Evolutionary conservation across 805 yeast species (phyloP).

Genomic region (Myxozyma mucilagina): DNA sequence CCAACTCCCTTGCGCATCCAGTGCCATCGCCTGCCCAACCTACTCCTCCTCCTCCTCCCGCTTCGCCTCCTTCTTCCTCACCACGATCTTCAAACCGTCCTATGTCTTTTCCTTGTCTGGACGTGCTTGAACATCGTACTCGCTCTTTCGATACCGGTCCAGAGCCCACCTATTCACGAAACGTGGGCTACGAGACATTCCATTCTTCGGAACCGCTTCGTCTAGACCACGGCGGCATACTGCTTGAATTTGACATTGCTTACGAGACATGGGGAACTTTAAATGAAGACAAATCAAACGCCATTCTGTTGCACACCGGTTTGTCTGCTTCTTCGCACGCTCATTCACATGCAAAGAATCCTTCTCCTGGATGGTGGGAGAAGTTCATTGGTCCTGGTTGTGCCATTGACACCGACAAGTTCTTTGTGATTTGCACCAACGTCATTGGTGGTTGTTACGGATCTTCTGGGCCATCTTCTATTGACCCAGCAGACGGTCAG

Average conservation of each 20-base stretch:
- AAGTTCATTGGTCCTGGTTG: conserved; percentile 80
- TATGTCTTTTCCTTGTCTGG: conserved; percentile 81
- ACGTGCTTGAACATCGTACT: conserved; percentile 58
- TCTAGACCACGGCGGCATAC: conserved; percentile 77
- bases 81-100: conserved; percentile 57
- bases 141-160: conserved; percentile 64
- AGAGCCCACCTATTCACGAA: conserved; percentile 68
- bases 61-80: conserved; percentile 4
- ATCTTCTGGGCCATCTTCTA: conserved; percentile 86
- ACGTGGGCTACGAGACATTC: conserved; percentile 65
- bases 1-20: not conserved
- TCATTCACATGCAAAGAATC: conserved; percentile 68
- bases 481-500: conserved; percentile 64
- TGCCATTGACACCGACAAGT: conserved; percentile 77
- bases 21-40: not conserved
- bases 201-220: conserved; percentile 58
- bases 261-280: conserved; percentile 90
- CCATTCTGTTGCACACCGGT: conserved; percentile 84
- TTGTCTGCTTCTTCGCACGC: conserved; percentile 94
- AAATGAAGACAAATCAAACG: conserved; percentile 63
- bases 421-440: conserved; percentile 83
- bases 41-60: not conserved
- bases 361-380: conserved; percentile 93
- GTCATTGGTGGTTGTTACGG: conserved; percentile 95
- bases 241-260: conserved; percentile 78